Base-by-base conservation (phyloP, 2,329 filamentous ascomycete species). In the Penicillium sp. region DNA sequence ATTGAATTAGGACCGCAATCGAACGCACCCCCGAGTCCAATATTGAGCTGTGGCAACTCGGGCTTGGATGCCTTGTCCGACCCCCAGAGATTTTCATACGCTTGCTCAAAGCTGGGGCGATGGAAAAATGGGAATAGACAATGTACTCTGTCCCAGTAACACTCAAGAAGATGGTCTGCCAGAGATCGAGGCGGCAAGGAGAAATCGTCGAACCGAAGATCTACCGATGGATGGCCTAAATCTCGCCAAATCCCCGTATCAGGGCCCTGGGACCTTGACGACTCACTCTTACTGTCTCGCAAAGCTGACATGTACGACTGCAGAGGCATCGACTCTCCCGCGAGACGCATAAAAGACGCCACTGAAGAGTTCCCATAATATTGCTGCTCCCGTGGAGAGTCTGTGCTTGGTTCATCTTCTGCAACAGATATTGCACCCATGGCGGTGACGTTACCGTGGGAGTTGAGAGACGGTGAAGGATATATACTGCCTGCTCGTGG, bases 81-180 rank as follows among this genome's bases (percentile, higher is more conserved):
- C 8, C 58, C 55, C 75, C 75, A 79, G 0, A 79, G 60, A 34
- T 66, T 72, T 32, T 72, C 61, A 45, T 78, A 78, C 1, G 72
- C 73, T 18, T 59, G 56, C 50, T 75, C 64, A 46, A 80, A 79
- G n/a, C 69, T 69, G 0, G 68, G 66, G 4, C 72, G 67, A 60
- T 79, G 71, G 49, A 79, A 74, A 52, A 78, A 74, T 0, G 78
- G 77, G 49, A 78, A 79, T 10, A 79, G 63, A 58, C 71, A 76
- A 55, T 73, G 74, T 1, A 79, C 65, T 9, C 68, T 60, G 15
- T 73, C 61, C 57, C 71, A 78, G 50, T 73, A 80, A 16, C 68
- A 66, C 5, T 69, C 57, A 3, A 79, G 39, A 1, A 79, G 65
- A 37, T 76, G 70, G 56, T 79, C 76, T 35, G 75, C 74, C 7